Percentiles rank a stretch among this genome's conserved stretches.
These are phyloP conservation scores for Suhomyces emberorum DNA, from an alignment of 805 yeast species.

Conservation along the genomic window DNA sequence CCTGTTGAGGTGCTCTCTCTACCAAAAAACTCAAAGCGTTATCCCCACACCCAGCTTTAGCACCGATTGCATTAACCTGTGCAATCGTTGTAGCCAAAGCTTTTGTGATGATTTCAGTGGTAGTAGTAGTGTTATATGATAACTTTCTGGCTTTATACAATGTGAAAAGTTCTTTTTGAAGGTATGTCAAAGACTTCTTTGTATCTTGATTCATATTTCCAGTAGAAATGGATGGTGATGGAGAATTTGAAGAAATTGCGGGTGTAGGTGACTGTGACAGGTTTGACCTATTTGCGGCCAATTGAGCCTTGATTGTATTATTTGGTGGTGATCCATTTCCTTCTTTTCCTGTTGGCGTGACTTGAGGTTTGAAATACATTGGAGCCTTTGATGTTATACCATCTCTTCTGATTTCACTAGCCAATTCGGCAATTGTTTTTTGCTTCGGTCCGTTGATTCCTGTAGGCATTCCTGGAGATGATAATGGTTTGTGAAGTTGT, in stretches of 20 bases:
- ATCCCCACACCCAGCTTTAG: constrained; percentile 75
- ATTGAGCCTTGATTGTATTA: constrained; percentile 41
- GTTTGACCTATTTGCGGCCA: constrained; percentile 44
- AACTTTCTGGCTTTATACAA: constrained; percentile 71
- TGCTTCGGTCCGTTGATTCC: constrained; percentile 22
- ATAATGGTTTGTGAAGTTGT: constrained; percentile 15
- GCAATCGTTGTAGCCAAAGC: constrained; percentile 93
- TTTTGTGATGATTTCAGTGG: constrained; percentile 80
- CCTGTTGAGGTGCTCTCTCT: constrained; percentile 77
- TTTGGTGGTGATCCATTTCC: constrained; percentile 4
- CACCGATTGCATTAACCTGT: constrained; percentile 84
- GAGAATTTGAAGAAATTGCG: not conserved
- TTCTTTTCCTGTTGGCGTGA: not conserved
- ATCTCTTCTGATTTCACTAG: constrained; percentile 39
- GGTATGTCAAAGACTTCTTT: constrained; percentile 69
- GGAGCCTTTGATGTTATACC: constrained; percentile 30
- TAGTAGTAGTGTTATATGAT: constrained; percentile 73
- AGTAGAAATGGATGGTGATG: constrained; percentile 4
- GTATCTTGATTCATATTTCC: constrained; percentile 51
- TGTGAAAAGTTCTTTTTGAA: constrained; percentile 82
- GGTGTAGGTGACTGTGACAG: constrained; percentile 17
- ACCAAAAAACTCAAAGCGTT: constrained; percentile 75
- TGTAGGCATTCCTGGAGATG: not conserved
- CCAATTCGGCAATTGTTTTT: constrained; percentile 41
- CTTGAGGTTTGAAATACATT: constrained; percentile 29